These are phyloP conservation scores for Torulaspora gathmanii DNA, from an alignment of 805 yeast species.

Conservation along the genomic window DNA sequence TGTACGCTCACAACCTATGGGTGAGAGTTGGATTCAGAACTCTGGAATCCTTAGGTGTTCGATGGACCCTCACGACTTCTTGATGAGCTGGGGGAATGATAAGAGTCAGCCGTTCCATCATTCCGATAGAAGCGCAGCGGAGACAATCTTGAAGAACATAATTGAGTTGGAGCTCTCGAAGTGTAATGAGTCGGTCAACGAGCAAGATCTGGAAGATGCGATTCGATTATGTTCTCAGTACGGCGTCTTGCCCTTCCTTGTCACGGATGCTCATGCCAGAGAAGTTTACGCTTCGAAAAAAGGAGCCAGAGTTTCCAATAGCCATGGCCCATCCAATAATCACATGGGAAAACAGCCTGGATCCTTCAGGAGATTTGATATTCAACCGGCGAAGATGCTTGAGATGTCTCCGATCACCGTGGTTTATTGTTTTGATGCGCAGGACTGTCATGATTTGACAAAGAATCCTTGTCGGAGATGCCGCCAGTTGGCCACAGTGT, in stretches of 20 bases:
- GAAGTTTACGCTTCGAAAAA: constrained; percentile 16
- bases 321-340: constrained; percentile 1
- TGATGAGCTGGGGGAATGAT: constrained; percentile 46
- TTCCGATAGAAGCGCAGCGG: constrained; percentile 16
- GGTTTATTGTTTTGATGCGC: constrained; percentile 59
- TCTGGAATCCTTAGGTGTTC: constrained; percentile 52
- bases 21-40: constrained; percentile 17
- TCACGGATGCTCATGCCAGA: constrained; percentile 34
- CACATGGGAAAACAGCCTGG: constrained; percentile 51
- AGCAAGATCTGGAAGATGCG: constrained; percentile 26
- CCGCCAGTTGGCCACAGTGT: constrained; percentile 34
- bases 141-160: constrained; percentile 20
- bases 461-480: constrained; percentile 21
- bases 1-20: constrained; percentile 29
- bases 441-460: constrained; percentile 26
- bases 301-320: constrained; percentile 12
- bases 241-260: constrained; percentile 41
- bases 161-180: constrained; percentile 9
- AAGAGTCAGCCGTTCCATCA: constrained; percentile 30
- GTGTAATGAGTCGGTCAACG: constrained; percentile 18
- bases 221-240: constrained; percentile 26
- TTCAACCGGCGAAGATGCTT: constrained; percentile 70
- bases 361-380: constrained; percentile 76
- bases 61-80: constrained; percentile 49
- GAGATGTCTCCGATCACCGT: constrained; percentile 70